Evolutionary conservation across 2,329 filamentous ascomycete genomes (phyloP).

Genomic region (Ceratocystiopsis minuta): DNA sequence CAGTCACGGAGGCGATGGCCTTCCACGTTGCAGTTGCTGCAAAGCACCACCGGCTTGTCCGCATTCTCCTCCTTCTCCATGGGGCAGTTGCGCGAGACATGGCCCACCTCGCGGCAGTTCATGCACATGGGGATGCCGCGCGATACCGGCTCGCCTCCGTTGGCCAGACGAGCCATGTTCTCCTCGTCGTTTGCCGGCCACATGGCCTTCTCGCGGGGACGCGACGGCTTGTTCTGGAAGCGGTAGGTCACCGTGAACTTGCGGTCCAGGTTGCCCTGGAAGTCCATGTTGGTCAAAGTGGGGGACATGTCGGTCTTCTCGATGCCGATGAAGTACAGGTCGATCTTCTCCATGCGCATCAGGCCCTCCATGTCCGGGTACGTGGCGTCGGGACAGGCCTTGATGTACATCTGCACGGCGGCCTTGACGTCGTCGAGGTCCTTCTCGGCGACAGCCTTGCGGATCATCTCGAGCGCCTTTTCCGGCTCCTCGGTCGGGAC

Average conservation of each 20-base stretch:
- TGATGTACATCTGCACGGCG: slow-evolving; percentile 41
- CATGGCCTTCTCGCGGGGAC: slow-evolving; percentile 36
- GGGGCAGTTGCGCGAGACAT: slow-evolving; percentile 40
- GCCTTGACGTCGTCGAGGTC: slow-evolving; percentile 48
- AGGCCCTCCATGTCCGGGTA: slow-evolving; percentile 42
- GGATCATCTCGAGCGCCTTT: slow-evolving; percentile 38
- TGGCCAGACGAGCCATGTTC: slow-evolving; percentile 43
- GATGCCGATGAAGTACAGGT: slow-evolving; percentile 43
- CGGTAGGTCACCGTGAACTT: slow-evolving; percentile 47
- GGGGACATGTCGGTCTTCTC: slow-evolving; percentile 33
- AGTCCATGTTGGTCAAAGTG: slow-evolving; percentile 52
- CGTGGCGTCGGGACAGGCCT: slow-evolving; percentile 37
- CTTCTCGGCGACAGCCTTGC: slow-evolving; percentile 28
- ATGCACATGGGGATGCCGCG: slow-evolving; percentile 39
- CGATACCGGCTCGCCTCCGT: slow-evolving; percentile 47
- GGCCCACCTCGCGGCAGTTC: slow-evolving; percentile 48
- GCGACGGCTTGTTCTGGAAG: slow-evolving; percentile 36
- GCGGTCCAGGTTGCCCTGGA: slow-evolving; percentile 49
- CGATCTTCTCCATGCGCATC: slow-evolving; percentile 35
- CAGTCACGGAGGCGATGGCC: slow-evolving; percentile 57
- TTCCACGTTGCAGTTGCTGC: slow-evolving; percentile 43
- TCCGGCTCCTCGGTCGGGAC: slow-evolving; percentile 33
- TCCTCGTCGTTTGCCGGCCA: slow-evolving; percentile 43
- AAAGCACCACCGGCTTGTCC: slow-evolving; percentile 30
- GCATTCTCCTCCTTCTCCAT: slow-evolving; percentile 34